Evolutionary conservation across 129 eudicot genomes (phyloP), one percentile per base, ranked within the genome.

Genomic region (Centrapalus pauciflorus): DNA sequence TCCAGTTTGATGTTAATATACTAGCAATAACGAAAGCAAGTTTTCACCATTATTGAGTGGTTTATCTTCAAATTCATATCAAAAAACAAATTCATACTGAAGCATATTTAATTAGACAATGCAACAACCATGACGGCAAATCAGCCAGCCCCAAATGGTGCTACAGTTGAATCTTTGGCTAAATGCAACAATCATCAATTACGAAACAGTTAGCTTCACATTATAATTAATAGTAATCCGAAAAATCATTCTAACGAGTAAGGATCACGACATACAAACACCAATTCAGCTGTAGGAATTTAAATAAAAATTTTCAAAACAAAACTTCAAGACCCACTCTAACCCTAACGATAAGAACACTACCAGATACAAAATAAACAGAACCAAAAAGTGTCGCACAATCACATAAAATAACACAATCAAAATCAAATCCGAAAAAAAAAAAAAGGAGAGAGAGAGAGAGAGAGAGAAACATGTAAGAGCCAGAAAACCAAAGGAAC

Each of bases 401-500:
- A 72, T 51, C 24, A 49, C 64, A 63, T 12, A 27, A n/a, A 32
- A 63, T 66, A n/a, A 70, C 73, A 64, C 66, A 57, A 69, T 19
- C 38, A 28, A 46, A 38, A 14, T 14, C 16, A 29, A 40, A 52
- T 37, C 41, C 26, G 20, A 69, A 25, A 17, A 32, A 37, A 54
- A 30, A n/a, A n/a, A n/a, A n/a, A n/a, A n/a, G n/a, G n/a, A n/a
- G n/a, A n/a, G n/a, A n/a, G n/a, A n/a, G n/a, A n/a, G n/a, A n/a
- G n/a, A n/a, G n/a, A n/a, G n/a, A n/a, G n/a, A n/a, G 28, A 56
- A 38, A 43, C 37, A 55, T 38, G 41, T 25, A 33, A 55, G 26
- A 55, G 29, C 17, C 32, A 24, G 5, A 40, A 41, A 55, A 12
- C 25, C 27, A 14, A 21, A 32, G n/a, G 9, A n/a, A 20, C n/a